Evolutionary conservation across 176 grass and related monocot species (phyloP).

Genomic region (Elymus sibiricus): DNA sequence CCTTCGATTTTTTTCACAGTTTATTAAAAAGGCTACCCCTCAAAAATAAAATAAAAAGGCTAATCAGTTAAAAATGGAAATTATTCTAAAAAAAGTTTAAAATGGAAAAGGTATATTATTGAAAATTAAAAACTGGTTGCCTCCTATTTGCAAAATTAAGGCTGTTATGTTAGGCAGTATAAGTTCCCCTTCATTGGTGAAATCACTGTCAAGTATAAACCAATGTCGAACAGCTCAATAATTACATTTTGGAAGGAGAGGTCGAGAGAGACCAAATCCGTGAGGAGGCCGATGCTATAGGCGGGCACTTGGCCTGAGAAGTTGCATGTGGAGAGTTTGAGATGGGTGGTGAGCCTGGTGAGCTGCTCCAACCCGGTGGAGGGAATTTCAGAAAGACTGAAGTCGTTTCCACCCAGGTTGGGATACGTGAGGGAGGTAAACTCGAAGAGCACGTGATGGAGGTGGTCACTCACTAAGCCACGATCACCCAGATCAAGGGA

Average conservation of each 20-base stretch:
- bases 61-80: too few species aligned
- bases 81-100: too few species aligned
- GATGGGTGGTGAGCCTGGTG: constrained; percentile 26
- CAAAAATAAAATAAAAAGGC: too few species aligned
- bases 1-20: too few species aligned
- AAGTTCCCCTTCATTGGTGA: too few species aligned
- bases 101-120: too few species aligned
- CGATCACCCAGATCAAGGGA: constrained; percentile 31
- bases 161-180: not conserved
- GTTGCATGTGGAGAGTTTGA: constrained; percentile 48
- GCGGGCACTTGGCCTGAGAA: constrained; percentile 29
- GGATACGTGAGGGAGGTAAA: constrained; percentile 33
- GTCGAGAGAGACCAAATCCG: constrained; percentile 33
- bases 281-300: constrained; percentile 3
- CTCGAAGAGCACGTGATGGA: constrained; percentile 23
- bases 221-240: not conserved
- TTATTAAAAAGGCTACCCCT: too few species aligned
- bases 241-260: not conserved
- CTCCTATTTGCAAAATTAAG: not conserved
- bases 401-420: constrained; percentile 29
- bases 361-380: constrained; percentile 31
- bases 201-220: not conserved
- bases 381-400: not conserved
- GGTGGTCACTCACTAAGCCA: not conserved
- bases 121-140: too few species aligned